Evolutionary conservation across 352 stramenopile species (phyloP).

Genomic region (Hyaloperonospora arabidopsidis): DNA sequence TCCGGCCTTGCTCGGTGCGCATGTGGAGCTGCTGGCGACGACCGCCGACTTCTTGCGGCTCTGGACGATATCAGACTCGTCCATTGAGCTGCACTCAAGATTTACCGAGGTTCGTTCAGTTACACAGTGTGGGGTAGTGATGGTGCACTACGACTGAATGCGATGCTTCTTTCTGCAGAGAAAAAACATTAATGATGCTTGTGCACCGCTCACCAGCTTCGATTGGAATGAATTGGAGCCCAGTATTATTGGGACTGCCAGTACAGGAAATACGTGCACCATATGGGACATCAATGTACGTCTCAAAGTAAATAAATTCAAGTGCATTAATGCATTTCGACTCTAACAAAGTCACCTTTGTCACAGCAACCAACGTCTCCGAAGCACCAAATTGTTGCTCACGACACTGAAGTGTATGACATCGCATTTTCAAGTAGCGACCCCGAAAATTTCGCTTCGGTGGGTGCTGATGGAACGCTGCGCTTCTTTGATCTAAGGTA

Average conservation of each 20-base stretch:
- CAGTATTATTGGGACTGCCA: constrained; percentile 92
- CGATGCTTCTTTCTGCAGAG: constrained; percentile 16
- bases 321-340: too few relatives aligned
- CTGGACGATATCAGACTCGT: constrained; percentile 65
- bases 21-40: constrained; percentile 68
- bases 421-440: constrained; percentile 93
- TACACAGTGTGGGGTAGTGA: neutral
- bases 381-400: constrained; percentile 95
- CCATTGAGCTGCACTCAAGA: constrained; percentile 65
- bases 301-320: neutral
- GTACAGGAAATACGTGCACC: constrained; percentile 97
- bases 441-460: constrained; percentile 91
- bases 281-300: constrained; percentile 97
- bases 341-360: neutral
- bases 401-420: constrained; percentile 98
- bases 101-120: constrained; percentile 49
- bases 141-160: neutral
- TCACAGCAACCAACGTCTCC: constrained; percentile 45
- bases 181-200: constrained; percentile 81
- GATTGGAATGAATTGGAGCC: constrained; percentile 97
- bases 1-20: constrained; percentile 36
- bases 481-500: constrained; percentile 95
- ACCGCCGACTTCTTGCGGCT: constrained; percentile 80
- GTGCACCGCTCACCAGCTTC: constrained; percentile 94
- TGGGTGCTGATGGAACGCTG: constrained; percentile 94